phyloP scores from a whole-genome alignment of 2,329 filamentous ascomycete species.

The Dissoconium aciculare region DNA sequence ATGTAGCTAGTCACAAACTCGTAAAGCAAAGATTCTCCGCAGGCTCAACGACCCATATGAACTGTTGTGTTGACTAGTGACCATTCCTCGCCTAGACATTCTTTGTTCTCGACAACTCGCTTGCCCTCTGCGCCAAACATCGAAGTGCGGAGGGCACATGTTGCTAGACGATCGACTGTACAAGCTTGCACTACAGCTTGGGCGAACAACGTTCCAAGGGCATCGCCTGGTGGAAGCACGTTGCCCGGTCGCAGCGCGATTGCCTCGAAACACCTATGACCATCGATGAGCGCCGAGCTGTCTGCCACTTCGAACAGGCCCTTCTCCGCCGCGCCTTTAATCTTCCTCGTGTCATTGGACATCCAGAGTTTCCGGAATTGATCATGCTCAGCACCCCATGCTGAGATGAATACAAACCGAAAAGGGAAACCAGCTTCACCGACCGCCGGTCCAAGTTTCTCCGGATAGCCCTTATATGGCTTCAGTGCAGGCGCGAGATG shows the following conservation, averaged over 20 bases:
- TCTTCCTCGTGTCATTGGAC: constrained; percentile 21
- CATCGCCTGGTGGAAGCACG: constrained; percentile 19
- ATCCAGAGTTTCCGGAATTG: constrained; percentile 26
- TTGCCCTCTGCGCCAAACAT: constrained; percentile 19
- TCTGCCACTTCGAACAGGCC: constrained; percentile 21
- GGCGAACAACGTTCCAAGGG: constrained; percentile 18
- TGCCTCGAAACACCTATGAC: constrained; percentile 23
- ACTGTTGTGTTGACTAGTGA: constrained; percentile 8
- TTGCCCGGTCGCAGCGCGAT: constrained; percentile 22
- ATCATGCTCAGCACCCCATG: constrained; percentile 27
- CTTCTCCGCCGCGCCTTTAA: constrained; percentile 26
- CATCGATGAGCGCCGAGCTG: constrained; percentile 16
- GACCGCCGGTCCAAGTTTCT: constrained; percentile 8
- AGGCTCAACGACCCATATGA: background rate
- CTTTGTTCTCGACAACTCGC: constrained; percentile 24
- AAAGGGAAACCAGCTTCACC: constrained; percentile 24
- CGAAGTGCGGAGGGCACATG: constrained; percentile 17
- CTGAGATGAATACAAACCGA: constrained; percentile 30
- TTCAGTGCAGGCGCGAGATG: constrained; percentile 15
- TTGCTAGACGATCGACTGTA: constrained; percentile 21
- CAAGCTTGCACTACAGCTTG: constrained; percentile 19
- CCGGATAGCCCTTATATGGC: constrained; percentile 13
- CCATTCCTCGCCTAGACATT: constrained; percentile 25
- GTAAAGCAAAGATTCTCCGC: background rate
- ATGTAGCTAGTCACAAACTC: no score